Conservation (phyloP, 1,284 basidiomycete genomes). For the Leccinum holopus region DNA sequence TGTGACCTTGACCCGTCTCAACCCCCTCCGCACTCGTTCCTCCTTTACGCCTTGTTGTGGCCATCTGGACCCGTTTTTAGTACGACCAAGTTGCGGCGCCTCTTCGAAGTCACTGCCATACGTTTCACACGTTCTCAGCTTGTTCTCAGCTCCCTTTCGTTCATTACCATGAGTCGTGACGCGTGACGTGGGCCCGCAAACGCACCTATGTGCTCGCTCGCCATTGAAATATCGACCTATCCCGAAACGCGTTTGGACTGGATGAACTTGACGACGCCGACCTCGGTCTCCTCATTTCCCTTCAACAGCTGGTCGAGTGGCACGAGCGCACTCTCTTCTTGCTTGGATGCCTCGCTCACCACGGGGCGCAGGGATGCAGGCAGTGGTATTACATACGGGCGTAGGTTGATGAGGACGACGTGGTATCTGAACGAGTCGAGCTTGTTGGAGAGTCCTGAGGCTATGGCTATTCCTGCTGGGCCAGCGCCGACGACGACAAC, state of each 20-base stretch:
- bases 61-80: no score
- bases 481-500: conserved; percentile 50
- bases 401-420: conserved; percentile 42
- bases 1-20: no score
- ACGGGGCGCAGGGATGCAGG: conserved; percentile 40
- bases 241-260: conserved; percentile 29
- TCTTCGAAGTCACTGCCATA: no score
- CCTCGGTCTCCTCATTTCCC: conserved; percentile 44
- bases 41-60: no score
- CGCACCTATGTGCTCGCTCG: no score
- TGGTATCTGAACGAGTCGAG: conserved; percentile 38
- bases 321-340: conserved; percentile 39
- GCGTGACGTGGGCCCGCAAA: no score
- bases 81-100: no score
- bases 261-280: conserved; percentile 47
- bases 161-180: no score
- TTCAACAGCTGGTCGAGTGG: conserved; percentile 49
- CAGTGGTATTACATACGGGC: conserved; percentile 39
- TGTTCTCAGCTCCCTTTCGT: no score
- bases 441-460: conserved; percentile 37
- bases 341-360: conserved; percentile 36
- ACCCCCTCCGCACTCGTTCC: no score
- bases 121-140: no score
- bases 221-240: no score
- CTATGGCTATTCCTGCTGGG: conserved; percentile 35